These are phyloP conservation scores for Abeoforma whisleri DNA, from an alignment of 78 protist species.

Conservation along the genomic window DNA sequence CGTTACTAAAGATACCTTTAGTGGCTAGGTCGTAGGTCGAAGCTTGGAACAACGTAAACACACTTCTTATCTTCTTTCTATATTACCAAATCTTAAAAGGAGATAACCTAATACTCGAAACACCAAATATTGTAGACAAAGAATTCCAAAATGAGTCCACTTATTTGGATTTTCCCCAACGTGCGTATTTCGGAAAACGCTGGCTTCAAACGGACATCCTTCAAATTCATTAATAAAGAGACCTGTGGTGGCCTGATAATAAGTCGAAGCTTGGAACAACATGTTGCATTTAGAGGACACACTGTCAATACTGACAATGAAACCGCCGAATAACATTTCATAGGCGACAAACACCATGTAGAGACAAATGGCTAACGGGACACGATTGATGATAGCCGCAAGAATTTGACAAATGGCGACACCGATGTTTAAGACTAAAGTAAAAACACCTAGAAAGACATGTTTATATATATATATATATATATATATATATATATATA, in stretches of 20 bases:
- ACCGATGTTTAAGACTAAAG: conserved; percentile 25
- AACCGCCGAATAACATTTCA: conserved; percentile 32
- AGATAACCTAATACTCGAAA: background rate
- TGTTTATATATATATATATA: background rate
- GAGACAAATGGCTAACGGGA: conserved; percentile 7
- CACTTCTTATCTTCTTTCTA: background rate
- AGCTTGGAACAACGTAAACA: too few relatives aligned
- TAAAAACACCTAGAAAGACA: background rate
- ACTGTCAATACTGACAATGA: background rate
- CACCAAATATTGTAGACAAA: background rate
- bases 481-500: conserved; percentile 3
- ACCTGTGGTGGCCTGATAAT: background rate
- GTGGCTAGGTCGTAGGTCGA: too few relatives aligned
- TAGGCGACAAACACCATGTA: conserved; percentile 38
- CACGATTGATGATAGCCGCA: conserved; percentile 16
- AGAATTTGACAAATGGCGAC: conserved; percentile 29
- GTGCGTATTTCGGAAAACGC: background rate
- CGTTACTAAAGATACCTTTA: too few relatives aligned
- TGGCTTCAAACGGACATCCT: background rate
- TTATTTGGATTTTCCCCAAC: background rate
- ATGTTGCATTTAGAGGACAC: background rate
- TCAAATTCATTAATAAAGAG: conserved; percentile 40
- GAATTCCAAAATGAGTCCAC: background rate
- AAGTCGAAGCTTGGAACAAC: background rate
- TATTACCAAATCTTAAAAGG: background rate